phyloP scores from a whole-genome alignment of 2,329 filamentous ascomycete genomes.

The Alternaria alternata region DNA sequence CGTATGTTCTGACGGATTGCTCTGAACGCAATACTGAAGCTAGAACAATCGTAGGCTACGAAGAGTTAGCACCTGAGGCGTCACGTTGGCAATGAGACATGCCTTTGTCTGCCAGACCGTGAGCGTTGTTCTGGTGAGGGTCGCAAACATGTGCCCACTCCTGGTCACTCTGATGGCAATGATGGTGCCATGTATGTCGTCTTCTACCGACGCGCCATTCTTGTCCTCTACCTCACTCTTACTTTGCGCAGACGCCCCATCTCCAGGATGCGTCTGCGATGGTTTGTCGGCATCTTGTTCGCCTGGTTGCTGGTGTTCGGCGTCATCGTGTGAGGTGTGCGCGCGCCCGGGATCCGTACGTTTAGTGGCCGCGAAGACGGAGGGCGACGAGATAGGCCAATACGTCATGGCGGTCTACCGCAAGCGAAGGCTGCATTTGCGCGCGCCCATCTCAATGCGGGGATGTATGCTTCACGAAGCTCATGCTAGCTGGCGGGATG shows the following conservation, averaged over 20 bases:
- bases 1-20: conserved; percentile 82
- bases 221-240: conserved; percentile 22
- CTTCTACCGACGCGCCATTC: conserved; percentile 32
- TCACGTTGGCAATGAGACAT: conserved; percentile 42
- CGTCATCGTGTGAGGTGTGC: conserved; percentile 69
- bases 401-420: conserved; percentile 71
- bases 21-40: conserved; percentile 84
- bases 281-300: conserved; percentile 29
- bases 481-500: conserved; percentile 34
- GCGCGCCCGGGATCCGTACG: conserved; percentile 63
- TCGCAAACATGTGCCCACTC: conserved; percentile 83
- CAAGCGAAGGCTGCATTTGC: conserved; percentile 49
- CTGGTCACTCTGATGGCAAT: conserved; percentile 79
- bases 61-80: conserved; percentile 29
- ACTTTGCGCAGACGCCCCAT: conserved; percentile 16
- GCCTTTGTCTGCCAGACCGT: conserved; percentile 98
- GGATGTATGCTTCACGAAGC: conserved; percentile 30
- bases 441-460: conserved; percentile 45
- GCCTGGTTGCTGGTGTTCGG: conserved; percentile 33
- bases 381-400: conserved; percentile 87
- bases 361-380: conserved; percentile 81
- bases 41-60: conserved; percentile 84
- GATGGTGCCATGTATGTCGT: conserved; percentile 67
- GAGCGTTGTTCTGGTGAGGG: conserved; percentile 83
- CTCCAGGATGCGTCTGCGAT: conserved; percentile 18